A percentile compares a stretch with the other conserved stretches of the same genome.
phyloP scores from a whole-genome alignment of 1,284 basidiomycete species.

The Apiotrichum siamense region DNA sequence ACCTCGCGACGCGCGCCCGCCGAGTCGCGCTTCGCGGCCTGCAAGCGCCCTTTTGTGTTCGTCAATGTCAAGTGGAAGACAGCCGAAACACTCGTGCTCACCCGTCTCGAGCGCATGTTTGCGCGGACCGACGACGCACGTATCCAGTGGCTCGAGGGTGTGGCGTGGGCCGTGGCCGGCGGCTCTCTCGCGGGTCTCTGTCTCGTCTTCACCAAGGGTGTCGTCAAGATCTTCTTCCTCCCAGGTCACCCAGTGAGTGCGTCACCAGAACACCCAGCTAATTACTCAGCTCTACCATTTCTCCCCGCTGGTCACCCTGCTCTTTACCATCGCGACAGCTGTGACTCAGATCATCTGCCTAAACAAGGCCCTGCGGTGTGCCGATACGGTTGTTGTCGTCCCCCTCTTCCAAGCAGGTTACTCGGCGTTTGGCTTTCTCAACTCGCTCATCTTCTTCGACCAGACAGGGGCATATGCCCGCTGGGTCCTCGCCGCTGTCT shows the following conservation, averaged over 20 bases:
- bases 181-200: conserved; percentile 81
- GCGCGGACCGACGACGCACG: conserved; percentile 71
- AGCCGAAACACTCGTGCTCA: conserved; percentile 55
- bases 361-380: conserved; percentile 67
- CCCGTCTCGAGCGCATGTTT: conserved; percentile 66
- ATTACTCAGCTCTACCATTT: conserved; percentile 61
- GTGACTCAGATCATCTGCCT: conserved; percentile 84
- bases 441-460: conserved; percentile 70
- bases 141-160: conserved; percentile 79
- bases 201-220: conserved; percentile 85
- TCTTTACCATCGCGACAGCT: conserved; percentile 70
- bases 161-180: conserved; percentile 85
- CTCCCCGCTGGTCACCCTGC: conserved; percentile 73
- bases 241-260: conserved; percentile 40
- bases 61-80: conserved; percentile 49
- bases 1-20: conserved; percentile 21
- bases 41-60: neutral
- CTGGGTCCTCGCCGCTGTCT: conserved; percentile 81
- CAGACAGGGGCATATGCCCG: conserved; percentile 72
- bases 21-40: neutral
- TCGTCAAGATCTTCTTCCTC: conserved; percentile 39
- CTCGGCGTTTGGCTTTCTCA: conserved; percentile 62
- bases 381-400: conserved; percentile 62
- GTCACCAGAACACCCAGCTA: neutral
- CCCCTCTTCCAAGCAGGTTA: conserved; percentile 66